Evolutionary conservation across 1,284 basidiomycete species (phyloP), one percentile per base, ranked within the genome.

Genomic region (Sanghuangporus baumii): DNA sequence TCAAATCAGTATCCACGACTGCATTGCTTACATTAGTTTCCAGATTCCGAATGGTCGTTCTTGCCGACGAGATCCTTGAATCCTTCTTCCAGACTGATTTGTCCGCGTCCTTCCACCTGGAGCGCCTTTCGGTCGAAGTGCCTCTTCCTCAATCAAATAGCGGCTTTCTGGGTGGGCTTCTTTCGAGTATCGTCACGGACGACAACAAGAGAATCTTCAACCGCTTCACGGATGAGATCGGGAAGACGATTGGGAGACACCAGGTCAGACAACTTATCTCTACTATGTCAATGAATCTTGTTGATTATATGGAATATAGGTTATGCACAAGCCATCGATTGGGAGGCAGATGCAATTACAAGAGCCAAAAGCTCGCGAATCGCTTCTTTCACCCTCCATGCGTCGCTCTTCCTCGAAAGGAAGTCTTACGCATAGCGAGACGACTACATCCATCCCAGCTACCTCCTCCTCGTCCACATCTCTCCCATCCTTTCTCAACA

Each of bases 41-140:
- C 57, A 96, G 94, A 12, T 98, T 98, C 84, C 88, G 96, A 12
- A 98, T 98, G 95, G 95, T 97, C 50, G 91, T 98, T 3, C 81
- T 98, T 7, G 94, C 95, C 1, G 96, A 98, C 68, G 94, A 97
- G 72, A 82, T 98, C 20, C 82, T 98, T 11, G 96, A 98, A 72
- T 89, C 90, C 1, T 98, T 98, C 81, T 98, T 97, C 71, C 93
- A 94, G 69, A 83, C 88, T 0, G 96, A 97, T 72, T 79, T 98
- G 64, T 87, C 91, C 0, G 85, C 83, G 0, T 94, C 93, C 1
- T 98, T 97, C 85, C 83, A 86, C 67, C 81, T 98, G 23, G 88
- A 93, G 65, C 79, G 83, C 9, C 80, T 91, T 20, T 63, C 85
- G 78, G 52, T 87, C 83, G 74, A 84, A 83, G 75, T 79, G 89